Percentiles rank a stretch among this genome's conserved stretches.
These are phyloP conservation scores for Fragilaria crotonensis DNA, from an alignment of 108 stramenopile genomes.

Conservation along the genomic window DNA sequence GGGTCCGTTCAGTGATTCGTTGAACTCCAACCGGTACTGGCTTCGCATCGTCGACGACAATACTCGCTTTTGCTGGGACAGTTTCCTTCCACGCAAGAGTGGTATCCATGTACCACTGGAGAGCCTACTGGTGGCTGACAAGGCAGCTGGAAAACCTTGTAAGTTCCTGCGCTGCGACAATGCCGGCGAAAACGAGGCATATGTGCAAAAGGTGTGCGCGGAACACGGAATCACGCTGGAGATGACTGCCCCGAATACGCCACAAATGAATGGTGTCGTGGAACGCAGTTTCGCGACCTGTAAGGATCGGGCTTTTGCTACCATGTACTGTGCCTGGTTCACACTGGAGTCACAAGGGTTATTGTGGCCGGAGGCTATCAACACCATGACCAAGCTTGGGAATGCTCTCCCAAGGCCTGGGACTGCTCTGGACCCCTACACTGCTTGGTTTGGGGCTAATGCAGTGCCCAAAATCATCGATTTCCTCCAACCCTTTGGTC, in stretches of 20 bases:
- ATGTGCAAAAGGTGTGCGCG: background rate
- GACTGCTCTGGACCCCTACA: background rate
- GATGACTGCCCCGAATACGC: conserved; percentile 5
- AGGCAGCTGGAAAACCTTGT: no score
- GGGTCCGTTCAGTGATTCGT: no score
- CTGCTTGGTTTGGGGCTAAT: background rate
- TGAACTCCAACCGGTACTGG: no score
- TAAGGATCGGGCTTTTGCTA: background rate
- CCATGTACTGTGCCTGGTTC: background rate
- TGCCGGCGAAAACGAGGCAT: background rate
- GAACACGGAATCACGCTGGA: conserved; percentile 1
- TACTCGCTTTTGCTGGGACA: no score
- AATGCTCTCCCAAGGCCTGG: background rate
- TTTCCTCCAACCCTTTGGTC: background rate
- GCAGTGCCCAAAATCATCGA: background rate
- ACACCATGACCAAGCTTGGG: background rate
- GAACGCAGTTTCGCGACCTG: conserved; percentile 2
- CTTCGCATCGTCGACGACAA: no score
- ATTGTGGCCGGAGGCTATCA: background rate
- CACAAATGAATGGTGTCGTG: conserved; percentile 9
- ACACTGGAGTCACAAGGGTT: background rate
- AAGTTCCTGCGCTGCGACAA: background rate
- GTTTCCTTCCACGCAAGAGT: no score
- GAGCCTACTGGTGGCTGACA: no score
- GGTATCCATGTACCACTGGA: no score